Evolutionary conservation across 2,329 filamentous ascomycete genomes (phyloP), one percentile per base, ranked within the genome.

Genomic region (Eutypa lata): DNA sequence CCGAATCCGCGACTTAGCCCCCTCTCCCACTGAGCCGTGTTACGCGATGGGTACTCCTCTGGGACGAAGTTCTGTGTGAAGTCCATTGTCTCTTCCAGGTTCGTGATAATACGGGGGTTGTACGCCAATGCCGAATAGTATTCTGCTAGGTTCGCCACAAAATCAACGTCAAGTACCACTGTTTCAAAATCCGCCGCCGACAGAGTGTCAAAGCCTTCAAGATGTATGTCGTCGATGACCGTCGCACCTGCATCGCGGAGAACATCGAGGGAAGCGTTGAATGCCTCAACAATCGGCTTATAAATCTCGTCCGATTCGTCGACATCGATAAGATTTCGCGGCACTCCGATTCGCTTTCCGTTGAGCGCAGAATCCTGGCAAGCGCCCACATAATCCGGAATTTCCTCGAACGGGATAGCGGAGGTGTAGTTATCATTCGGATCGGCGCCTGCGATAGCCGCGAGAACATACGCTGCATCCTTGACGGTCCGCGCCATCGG

Each of bases 281-380:
- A 89, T 0, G 79, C 78, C 1, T 72, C 68, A 6, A 83, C 52
- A 14, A 65, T 46, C 5, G 62, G 57, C 57, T 58, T 16, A 28
- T 54, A 47, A 31, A 54, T n/a, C 53, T 51, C 22, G 51, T 52
- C 7, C 28, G 21, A 2, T 24, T 54, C 54, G 18, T 53, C 54
- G 3, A 60, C 43, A n/a, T 72, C 70, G 33, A 89, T 72, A 2
- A 80, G 73, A 57, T 87, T 86, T 18, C 80, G 74, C 0, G 86
- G 82, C 3, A 90, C 76, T 3, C 87, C 87, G 24, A 90, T 83
- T 2, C 85, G 77, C 49, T 81, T 81, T 7, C 82, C 83, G 11
- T 68, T 55, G 0, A 88, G 71, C 0, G 76, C 75, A 13, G 75
- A 74, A 19, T 75, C 67, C 19, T 81, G 74, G 62, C 85, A 81